Evolutionary conservation across 2,329 filamentous ascomycete species (phyloP), one percentile per base, ranked within the genome.

Genomic region (Aspergillus thermomutatus): DNA sequence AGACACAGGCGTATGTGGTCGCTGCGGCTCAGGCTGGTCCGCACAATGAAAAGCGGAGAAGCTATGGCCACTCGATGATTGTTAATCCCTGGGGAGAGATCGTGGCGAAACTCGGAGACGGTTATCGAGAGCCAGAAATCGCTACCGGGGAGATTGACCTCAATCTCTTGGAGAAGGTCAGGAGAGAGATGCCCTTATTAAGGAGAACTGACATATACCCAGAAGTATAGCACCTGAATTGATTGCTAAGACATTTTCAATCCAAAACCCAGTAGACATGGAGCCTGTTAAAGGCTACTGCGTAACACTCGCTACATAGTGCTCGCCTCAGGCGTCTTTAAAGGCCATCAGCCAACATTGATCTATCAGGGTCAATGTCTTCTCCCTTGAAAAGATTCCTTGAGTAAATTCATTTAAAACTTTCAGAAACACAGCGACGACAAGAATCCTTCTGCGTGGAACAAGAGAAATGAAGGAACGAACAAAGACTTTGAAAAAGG

Each of bases 11-110:
- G 54, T 97, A 90, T 79, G 87, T 97, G 1, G 78, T 97, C 59
- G 93, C 92, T 9, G 87, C 92, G 0, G 93, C 92, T 41, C 92
- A 97, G 74, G 83, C 84, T 23, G 92, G 92, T 1, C 72, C 78
- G 40, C 91, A 88, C 69, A 92, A 91, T 64, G 84, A 86, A 60
- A 91, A 87, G 74, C 80, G 93, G 56, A 82, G 83, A 27, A 95
- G 90, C 73, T 96, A 94, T 75, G 93, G 93, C 0, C 88, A 91
- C 70, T 90, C 89, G 65, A 85, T 96, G 78, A 88, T 95, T 49
- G 82, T 97, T 26, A 88, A 90, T 71, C 92, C 93, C 0, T 96
- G 92, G 91, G 93, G 93, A 0, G 82, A 84, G 55, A 82, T 97
- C 1, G 69, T 91, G 43, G 82, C 87, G 3, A 81, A 88, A 67